phyloP scores from a whole-genome alignment of 257 asterid genomes.

The Fraxinus excelsior region DNA sequence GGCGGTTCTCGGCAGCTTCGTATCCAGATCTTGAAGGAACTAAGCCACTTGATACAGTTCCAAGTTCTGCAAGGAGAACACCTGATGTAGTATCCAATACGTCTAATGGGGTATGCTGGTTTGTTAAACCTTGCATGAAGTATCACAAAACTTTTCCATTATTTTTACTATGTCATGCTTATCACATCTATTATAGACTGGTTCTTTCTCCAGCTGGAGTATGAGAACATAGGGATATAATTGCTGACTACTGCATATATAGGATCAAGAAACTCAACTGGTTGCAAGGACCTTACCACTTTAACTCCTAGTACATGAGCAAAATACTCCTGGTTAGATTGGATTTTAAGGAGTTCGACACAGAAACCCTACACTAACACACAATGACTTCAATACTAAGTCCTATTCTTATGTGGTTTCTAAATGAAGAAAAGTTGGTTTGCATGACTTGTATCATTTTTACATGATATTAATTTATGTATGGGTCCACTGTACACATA shows the following conservation, averaged over 20 bases:
- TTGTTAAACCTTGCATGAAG: conserved; percentile 13
- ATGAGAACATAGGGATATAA: neutral
- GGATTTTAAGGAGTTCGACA: neutral
- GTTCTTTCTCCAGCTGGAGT: neutral
- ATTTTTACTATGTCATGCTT: neutral
- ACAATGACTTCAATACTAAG: neutral
- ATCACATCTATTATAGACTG: neutral
- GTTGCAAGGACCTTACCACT: neutral
- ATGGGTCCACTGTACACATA: neutral
- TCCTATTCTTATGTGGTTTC: neutral
- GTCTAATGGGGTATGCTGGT: conserved; percentile 62
- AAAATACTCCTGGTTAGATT: neutral
- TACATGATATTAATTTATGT: neutral
- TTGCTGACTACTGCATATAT: neutral
- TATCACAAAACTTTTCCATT: neutral
- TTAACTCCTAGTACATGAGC: neutral
- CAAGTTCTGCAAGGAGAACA: conserved; percentile 36
- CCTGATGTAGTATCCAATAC: conserved; percentile 46
- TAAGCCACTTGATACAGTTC: conserved; percentile 50
- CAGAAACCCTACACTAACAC: neutral
- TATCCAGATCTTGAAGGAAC: conserved; percentile 92
- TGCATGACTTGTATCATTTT: neutral
- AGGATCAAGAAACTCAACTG: neutral
- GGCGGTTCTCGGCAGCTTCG: conserved; percentile 98
- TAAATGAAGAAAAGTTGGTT: neutral